A percentile compares a stretch with the other conserved stretches of the same genome.
Evolutionary conservation across 305 asterid species (phyloP).

Genomic region (Coffea humblotiana): DNA sequence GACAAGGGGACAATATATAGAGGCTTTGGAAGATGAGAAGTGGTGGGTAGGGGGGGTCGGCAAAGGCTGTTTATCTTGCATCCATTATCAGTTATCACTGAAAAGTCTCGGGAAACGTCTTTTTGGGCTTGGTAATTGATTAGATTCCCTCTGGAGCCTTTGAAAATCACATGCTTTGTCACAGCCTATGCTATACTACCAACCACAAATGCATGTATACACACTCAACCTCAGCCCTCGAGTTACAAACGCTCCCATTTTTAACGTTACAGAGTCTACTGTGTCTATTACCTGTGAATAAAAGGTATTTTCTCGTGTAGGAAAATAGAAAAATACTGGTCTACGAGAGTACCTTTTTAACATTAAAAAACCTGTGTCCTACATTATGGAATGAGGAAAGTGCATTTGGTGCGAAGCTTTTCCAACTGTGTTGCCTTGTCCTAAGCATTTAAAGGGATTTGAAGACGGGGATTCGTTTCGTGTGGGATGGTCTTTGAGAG

Average conservation of each 20-base stretch:
- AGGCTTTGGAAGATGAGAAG: constrained; percentile 17
- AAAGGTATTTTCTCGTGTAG: not conserved
- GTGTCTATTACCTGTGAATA: not conserved
- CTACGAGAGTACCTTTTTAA: not conserved
- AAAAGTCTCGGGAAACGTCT: constrained; percentile 46
- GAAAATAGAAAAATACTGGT: not conserved
- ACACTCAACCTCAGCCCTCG: constrained; percentile 12
- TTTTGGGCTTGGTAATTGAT: constrained; percentile 40
- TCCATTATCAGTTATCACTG: constrained; percentile 21
- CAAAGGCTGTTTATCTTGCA: constrained; percentile 22
- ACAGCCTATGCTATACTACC: not conserved
- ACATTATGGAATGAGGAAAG: constrained; percentile 40
- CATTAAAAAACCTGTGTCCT: constrained; percentile 23
- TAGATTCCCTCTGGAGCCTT: constrained; percentile 51
- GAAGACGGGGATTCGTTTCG: not conserved
- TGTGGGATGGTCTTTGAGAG: not conserved
- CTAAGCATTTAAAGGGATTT: constrained; percentile 19
- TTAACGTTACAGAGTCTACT: constrained; percentile 10
- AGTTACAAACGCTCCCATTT: constrained; percentile 1
- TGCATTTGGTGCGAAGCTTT: constrained; percentile 32
- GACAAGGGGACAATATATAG: constrained; percentile 27
- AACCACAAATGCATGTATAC: not conserved
- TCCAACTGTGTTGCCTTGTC: constrained; percentile 32
- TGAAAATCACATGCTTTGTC: constrained; percentile 72
- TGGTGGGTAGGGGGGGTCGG: constrained; percentile 15